A percentile compares a stretch with the other conserved stretches of the same genome.
Conservation (phyloP, 2,329 filamentous ascomycete genomes). For the Plenodomus tracheiphilus region DNA sequence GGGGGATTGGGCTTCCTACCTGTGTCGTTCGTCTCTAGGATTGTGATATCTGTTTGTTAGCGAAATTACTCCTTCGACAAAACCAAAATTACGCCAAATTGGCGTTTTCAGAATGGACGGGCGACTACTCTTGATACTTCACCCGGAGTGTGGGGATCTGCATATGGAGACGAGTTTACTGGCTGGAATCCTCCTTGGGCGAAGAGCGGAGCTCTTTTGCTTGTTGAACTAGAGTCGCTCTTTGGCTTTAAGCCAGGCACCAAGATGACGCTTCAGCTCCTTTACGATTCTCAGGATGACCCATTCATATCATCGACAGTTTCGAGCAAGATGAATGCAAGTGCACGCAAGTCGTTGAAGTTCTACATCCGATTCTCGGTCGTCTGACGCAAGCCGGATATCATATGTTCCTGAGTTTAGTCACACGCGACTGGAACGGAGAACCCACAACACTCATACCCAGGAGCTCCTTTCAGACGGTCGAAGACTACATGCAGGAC, state of each 20-base stretch:
- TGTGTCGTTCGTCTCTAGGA: not conserved
- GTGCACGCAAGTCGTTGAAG: not conserved
- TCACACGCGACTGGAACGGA: not conserved
- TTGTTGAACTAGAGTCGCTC: not conserved
- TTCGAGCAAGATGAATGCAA: not conserved
- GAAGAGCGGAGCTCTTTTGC: no score
- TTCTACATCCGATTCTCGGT: not conserved
- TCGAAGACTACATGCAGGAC: not conserved
- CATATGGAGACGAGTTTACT: no score
- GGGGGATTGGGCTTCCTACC: not conserved
- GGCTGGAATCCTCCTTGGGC: no score
- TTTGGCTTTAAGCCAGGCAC: conserved; percentile 5
- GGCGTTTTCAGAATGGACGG: not conserved
- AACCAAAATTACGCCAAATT: no score
- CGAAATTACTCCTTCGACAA: not conserved
- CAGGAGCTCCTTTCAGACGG: not conserved
- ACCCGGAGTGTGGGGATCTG: not conserved
- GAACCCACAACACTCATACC: not conserved
- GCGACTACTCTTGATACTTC: not conserved
- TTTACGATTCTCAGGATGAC: not conserved
- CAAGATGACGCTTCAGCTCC: not conserved
- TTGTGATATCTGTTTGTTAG: not conserved
- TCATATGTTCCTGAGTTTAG: not conserved
- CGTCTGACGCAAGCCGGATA: not conserved
- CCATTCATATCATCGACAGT: no score